These are phyloP conservation scores for Aspergillus ibericus DNA, from an alignment of 2,329 filamentous ascomycete genomes.

Conservation along the genomic window DNA sequence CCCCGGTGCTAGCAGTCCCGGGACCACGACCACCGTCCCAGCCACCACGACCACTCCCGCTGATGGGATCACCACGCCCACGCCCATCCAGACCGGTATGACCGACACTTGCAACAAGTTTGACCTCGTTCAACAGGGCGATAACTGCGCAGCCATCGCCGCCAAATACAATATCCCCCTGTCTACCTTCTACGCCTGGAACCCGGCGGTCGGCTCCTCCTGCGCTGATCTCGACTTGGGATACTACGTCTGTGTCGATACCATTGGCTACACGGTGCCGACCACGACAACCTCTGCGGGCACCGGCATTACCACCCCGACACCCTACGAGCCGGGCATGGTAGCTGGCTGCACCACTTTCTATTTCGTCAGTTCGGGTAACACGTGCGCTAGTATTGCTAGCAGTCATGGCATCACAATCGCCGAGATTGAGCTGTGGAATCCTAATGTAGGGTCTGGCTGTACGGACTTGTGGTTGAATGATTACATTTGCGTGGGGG, in stretches of 20 bases:
- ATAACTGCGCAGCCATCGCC: neutral
- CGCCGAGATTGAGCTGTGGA: neutral
- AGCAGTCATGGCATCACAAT: neutral
- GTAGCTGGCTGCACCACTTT: neutral
- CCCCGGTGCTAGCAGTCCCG: neutral
- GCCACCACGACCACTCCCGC: conserved; percentile 1
- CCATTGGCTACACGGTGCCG: neutral
- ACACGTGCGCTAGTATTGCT: neutral
- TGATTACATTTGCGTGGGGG: conserved; percentile 5
- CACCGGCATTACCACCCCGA: neutral
- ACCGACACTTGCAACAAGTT: neutral
- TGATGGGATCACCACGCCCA: conserved; percentile 1
- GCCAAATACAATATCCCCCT: neutral
- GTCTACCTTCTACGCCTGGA: neutral
- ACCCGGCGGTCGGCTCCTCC: neutral
- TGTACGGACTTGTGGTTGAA: neutral
- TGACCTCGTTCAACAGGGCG: neutral
- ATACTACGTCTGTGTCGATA: conserved; percentile 1
- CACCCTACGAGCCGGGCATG: neutral
- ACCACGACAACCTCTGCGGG: neutral
- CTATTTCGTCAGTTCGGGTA: neutral
- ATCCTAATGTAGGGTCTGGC: conserved; percentile 1
- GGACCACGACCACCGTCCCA: neutral
- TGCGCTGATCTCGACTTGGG: neutral
- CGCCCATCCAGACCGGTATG: neutral